A percentile compares a stretch with the other conserved stretches of the same genome.
phyloP scores from a whole-genome alignment of 768 basidiomycete species.

The Boletus coccyginus region DNA sequence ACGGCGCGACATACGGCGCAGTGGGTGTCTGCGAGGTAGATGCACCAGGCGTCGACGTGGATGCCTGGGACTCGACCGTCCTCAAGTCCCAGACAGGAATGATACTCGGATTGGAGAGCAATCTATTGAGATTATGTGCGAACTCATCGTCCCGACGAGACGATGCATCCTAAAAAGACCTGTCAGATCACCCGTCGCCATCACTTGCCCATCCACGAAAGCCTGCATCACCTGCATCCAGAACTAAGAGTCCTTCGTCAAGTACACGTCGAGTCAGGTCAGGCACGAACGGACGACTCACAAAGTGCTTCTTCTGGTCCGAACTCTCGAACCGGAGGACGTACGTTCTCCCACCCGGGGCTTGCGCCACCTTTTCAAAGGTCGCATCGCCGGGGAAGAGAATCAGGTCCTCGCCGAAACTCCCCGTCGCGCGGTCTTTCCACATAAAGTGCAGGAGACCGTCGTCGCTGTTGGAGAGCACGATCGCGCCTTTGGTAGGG shows the following conservation, averaged over 20 bases:
- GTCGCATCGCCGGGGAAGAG: constrained; percentile 84
- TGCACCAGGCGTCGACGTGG: constrained; percentile 40
- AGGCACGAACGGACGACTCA: constrained; percentile 38
- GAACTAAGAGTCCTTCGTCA: constrained; percentile 47
- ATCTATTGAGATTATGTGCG: constrained; percentile 64
- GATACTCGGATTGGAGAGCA: constrained; percentile 65
- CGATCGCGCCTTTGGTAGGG: constrained; percentile 70
- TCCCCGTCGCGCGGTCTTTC: constrained; percentile 66
- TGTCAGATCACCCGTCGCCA: neutral
- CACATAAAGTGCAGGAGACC: constrained; percentile 76
- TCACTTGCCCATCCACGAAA: neutral
- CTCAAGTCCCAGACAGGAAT: constrained; percentile 55
- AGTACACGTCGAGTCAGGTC: neutral
- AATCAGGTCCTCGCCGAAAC: constrained; percentile 77
- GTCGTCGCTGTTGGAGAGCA: constrained; percentile 68
- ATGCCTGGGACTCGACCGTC: constrained; percentile 40
- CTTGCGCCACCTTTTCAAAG: constrained; percentile 71
- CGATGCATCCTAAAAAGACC: constrained; percentile 55
- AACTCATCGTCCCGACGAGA: constrained; percentile 69
- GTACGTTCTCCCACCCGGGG: constrained; percentile 66
- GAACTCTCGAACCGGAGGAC: constrained; percentile 92
- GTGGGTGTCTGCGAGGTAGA: constrained; percentile 36
- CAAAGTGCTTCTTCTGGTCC: constrained; percentile 83
- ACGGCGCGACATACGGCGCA: constrained; percentile 15
- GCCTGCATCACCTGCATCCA: constrained; percentile 72